Conservation (phyloP, 1,284 basidiomycete species). For the Retiboletus flavoniger region DNA sequence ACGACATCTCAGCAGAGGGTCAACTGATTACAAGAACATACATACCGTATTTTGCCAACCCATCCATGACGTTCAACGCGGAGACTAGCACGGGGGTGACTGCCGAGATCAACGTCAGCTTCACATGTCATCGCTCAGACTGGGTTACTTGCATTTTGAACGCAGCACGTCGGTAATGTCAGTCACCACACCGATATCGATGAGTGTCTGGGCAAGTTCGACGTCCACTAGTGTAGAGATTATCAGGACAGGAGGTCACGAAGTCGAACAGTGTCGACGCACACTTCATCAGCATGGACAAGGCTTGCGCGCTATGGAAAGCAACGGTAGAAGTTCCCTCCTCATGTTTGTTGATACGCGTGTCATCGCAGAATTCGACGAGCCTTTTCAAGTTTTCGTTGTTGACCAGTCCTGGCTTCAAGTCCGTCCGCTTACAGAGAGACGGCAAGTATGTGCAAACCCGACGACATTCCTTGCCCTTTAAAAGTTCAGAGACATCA, state of each 20-base stretch:
- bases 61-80: slow-evolving; percentile 21
- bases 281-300: slow-evolving; percentile 28
- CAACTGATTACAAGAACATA: not conserved
- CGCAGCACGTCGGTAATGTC: slow-evolving; percentile 21
- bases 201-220: slow-evolving; percentile 12
- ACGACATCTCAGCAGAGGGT: not conserved
- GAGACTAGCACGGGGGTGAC: slow-evolving; percentile 25
- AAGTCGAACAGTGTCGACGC: not conserved
- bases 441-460: slow-evolving; percentile 33
- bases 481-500: slow-evolving; percentile 21
- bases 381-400: slow-evolving; percentile 23
- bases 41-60: slow-evolving; percentile 21
- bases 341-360: slow-evolving; percentile 10
- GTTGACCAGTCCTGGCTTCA: slow-evolving; percentile 19
- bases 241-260: not conserved
- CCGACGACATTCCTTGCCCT: slow-evolving; percentile 12
- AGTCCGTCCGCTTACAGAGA: slow-evolving; percentile 24
- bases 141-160: slow-evolving; percentile 18
- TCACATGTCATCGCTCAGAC: not conserved
- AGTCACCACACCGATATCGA: slow-evolving; percentile 16
- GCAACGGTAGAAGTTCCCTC: slow-evolving; percentile 22
- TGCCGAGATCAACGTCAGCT: slow-evolving; percentile 7
- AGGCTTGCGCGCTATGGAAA: slow-evolving; percentile 32
- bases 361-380: slow-evolving; percentile 19
- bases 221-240: slow-evolving; percentile 15